Conservation (phyloP, 768 basidiomycete species). For the Mycena crocata region DNA sequence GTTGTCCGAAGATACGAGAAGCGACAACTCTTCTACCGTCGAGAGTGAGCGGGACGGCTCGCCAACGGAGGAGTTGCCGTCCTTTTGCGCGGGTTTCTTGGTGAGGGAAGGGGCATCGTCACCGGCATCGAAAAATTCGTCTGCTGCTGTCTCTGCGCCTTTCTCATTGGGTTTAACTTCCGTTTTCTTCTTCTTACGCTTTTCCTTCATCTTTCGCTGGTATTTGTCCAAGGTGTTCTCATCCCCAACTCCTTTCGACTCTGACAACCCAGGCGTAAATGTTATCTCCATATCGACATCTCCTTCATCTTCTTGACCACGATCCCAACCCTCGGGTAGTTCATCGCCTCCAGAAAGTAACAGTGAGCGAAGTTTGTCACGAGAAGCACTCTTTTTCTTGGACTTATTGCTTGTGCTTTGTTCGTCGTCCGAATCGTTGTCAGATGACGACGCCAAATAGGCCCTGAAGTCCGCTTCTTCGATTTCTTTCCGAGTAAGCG, state of each 20-base stretch:
- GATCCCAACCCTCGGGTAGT: slow-evolving; percentile 88
- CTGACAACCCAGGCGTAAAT: slow-evolving; percentile 87
- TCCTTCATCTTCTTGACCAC: slow-evolving; percentile 52
- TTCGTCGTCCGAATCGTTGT: slow-evolving; percentile 60
- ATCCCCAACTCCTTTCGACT: slow-evolving; percentile 63
- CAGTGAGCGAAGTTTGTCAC: slow-evolving; percentile 81
- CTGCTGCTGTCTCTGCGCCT: slow-evolving; percentile 51
- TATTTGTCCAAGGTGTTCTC: slow-evolving; percentile 93
- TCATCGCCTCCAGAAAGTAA: slow-evolving; percentile 76
- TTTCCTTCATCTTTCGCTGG: slow-evolving; percentile 90
- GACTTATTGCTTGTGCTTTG: slow-evolving; percentile 40
- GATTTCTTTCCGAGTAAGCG: slow-evolving; percentile 84
- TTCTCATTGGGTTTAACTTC: slow-evolving; percentile 49
- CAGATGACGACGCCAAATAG: slow-evolving; percentile 78
- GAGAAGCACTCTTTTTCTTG: slow-evolving; percentile 57
- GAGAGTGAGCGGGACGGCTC: slow-evolving; percentile 50
- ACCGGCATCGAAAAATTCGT: slow-evolving; percentile 83
- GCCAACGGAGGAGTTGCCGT: slow-evolving; percentile 29
- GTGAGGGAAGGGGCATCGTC: slow-evolving; percentile 35
- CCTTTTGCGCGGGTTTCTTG: slow-evolving; percentile 37
- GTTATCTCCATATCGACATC: slow-evolving; percentile 95
- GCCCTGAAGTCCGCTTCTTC: slow-evolving; percentile 92
- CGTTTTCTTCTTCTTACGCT: slow-evolving; percentile 83
- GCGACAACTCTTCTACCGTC: slow-evolving; percentile 73
- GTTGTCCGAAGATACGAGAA: slow-evolving; percentile 69